These are phyloP conservation scores for Coleophoma eucalyptorum DNA, from an alignment of 2,329 filamentous ascomycete genomes.

Conservation along the genomic window DNA sequence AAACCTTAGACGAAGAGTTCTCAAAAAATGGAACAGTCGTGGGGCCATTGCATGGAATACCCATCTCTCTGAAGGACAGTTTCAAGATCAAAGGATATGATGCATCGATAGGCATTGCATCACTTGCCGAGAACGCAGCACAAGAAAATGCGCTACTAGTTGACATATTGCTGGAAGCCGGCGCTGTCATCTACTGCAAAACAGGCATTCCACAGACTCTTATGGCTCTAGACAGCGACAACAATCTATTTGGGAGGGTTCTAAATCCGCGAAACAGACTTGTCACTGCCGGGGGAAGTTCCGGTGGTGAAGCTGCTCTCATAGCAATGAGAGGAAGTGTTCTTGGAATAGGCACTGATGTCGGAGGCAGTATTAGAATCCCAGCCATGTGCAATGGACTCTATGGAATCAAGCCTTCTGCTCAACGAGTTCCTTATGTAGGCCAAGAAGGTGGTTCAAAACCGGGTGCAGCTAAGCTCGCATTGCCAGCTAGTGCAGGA, in stretches of 20 bases:
- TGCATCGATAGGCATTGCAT: conserved; percentile 52
- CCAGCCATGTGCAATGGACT: conserved; percentile 46
- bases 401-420: conserved; percentile 46
- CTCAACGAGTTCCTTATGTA: conserved; percentile 35
- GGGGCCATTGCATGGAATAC: conserved; percentile 60
- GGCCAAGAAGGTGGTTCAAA: conserved; percentile 41
- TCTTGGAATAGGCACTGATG: conserved; percentile 60
- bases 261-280: conserved; percentile 58
- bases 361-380: conserved; percentile 42
- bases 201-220: conserved; percentile 64
- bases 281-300: conserved; percentile 58
- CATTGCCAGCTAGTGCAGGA: conserved; percentile 42
- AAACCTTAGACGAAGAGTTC: conserved; percentile 39
- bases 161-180: conserved; percentile 51
- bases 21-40: conserved; percentile 34
- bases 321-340: conserved; percentile 50
- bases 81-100: conserved; percentile 51
- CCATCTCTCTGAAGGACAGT: conserved; percentile 56
- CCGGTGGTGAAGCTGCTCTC: conserved; percentile 60
- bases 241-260: conserved; percentile 58
- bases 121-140: conserved; percentile 48
- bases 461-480: conserved; percentile 46
- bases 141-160: conserved; percentile 52
- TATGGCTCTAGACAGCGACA: conserved; percentile 51
- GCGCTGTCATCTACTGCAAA: conserved; percentile 66